Evolutionary conservation across 371 early-diverging fungal species (phyloP).

Genomic region (Actinomortierella wolfii): DNA sequence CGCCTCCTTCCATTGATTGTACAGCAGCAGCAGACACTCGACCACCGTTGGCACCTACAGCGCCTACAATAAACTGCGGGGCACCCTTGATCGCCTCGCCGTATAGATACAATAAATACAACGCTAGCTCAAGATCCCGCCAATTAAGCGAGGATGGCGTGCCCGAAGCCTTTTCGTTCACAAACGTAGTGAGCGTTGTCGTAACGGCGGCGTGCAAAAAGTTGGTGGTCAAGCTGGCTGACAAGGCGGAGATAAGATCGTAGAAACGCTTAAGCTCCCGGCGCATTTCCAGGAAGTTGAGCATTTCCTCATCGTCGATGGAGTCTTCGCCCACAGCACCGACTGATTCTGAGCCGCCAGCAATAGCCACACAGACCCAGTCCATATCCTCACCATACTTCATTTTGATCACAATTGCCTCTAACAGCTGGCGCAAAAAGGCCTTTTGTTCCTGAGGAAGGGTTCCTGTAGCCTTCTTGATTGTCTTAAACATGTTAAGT

Average conservation of each 20-base stretch:
- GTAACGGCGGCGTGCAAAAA: slow-evolving; percentile 66
- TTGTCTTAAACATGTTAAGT: slow-evolving; percentile 54
- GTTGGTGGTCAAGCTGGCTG: slow-evolving; percentile 60
- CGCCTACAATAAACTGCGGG: slow-evolving; percentile 55
- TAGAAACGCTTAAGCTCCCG: slow-evolving; percentile 74
- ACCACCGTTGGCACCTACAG: slow-evolving; percentile 47
- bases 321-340: slow-evolving; percentile 39
- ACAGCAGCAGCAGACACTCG: slow-evolving; percentile 18
- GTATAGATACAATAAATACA: slow-evolving; percentile 78
- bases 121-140: slow-evolving; percentile 83
- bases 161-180: slow-evolving; percentile 55
- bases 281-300: slow-evolving; percentile 30
- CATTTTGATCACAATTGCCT: slow-evolving; percentile 82
- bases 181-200: slow-evolving; percentile 57
- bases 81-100: slow-evolving; percentile 73
- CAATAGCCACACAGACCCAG: slow-evolving; percentile 59
- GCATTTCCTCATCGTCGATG: slow-evolving; percentile 36
- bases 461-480: slow-evolving; percentile 63
- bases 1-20: slow-evolving; percentile 6
- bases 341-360: slow-evolving; percentile 37
- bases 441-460: slow-evolving; percentile 70
- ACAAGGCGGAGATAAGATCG: slow-evolving; percentile 73
- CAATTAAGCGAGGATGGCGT: slow-evolving; percentile 53
- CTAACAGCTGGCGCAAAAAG: slow-evolving; percentile 72
- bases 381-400: slow-evolving; percentile 87